Conservation (phyloP, 208 protist genomes). For the Leishmania major region DNA sequence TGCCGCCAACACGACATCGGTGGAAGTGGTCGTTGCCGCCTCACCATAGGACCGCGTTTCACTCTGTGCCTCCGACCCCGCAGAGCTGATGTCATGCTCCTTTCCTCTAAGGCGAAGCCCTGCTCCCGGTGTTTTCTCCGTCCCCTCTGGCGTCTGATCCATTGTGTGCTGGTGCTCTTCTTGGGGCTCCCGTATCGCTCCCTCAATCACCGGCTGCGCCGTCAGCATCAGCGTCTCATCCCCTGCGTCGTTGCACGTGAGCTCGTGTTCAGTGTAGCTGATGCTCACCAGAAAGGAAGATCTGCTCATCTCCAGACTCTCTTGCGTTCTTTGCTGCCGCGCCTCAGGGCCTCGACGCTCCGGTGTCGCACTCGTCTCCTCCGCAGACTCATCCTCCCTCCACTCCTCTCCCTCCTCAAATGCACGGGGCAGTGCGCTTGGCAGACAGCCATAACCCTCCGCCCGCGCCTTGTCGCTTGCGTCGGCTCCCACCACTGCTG, state of each 20-base stretch:
- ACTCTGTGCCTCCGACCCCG: background rate
- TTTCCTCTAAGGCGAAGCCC: background rate
- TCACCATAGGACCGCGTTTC: background rate
- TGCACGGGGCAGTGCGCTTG: background rate
- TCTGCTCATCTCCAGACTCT: background rate
- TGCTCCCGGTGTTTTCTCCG: background rate
- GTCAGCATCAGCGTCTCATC: conserved; percentile 7
- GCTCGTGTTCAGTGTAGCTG: background rate
- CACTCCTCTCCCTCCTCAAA: background rate
- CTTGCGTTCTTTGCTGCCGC: background rate
- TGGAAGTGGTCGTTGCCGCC: background rate
- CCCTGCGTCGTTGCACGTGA: conserved; percentile 5
- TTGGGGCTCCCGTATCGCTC: background rate
- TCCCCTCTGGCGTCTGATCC: background rate
- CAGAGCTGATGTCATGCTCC: background rate
- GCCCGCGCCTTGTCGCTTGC: background rate
- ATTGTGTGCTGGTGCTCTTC: background rate
- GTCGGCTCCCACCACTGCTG: background rate
- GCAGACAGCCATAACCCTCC: background rate
- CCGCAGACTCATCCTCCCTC: background rate
- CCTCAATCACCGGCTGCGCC: conserved; percentile 1
- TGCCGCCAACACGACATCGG: background rate
- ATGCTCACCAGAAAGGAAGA: conserved; percentile 5
- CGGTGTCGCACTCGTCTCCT: background rate
- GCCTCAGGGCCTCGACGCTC: background rate